These are phyloP conservation scores for Hyphodiscus hymeniophilus DNA, from an alignment of 495 filamentous ascomycete genomes.

Conservation along the genomic window DNA sequence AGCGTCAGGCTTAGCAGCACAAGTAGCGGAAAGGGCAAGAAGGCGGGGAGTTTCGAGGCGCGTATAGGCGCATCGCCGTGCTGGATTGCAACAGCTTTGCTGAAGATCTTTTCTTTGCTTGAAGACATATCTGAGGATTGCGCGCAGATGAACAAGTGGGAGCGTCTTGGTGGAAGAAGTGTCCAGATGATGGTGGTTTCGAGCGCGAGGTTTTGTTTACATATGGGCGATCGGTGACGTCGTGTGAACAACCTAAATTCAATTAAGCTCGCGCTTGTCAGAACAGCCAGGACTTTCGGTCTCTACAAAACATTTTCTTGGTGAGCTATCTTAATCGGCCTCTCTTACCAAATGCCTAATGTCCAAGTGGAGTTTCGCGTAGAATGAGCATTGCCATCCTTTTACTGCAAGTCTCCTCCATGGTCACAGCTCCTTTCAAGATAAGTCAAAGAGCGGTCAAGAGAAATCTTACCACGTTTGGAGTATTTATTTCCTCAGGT, in stretches of 20 bases:
- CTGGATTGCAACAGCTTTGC: constrained; percentile 2
- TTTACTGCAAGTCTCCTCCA: not conserved
- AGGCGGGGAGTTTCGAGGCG: constrained; percentile 39
- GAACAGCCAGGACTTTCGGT: no score
- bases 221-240: not conserved
- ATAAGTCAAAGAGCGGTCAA: not conserved
- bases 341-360: no score
- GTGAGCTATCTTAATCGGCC: no score
- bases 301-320: no score
- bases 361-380: no score
- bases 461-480: not conserved
- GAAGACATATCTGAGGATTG: constrained; percentile 1
- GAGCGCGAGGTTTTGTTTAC: not conserved
- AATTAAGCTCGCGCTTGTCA: not conserved
- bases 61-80: constrained; percentile 10
- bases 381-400: no score
- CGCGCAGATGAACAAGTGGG: not conserved
- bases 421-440: not conserved
- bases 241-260: not conserved
- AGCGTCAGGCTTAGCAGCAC: constrained; percentile 54
- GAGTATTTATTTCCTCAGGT: not conserved
- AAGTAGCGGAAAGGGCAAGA: constrained; percentile 53
- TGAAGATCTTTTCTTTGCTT: not conserved
- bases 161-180: not conserved
- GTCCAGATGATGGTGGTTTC: not conserved